Base-by-base conservation (phyloP, 805 yeast species). In the Ogataea sp. region DNA sequence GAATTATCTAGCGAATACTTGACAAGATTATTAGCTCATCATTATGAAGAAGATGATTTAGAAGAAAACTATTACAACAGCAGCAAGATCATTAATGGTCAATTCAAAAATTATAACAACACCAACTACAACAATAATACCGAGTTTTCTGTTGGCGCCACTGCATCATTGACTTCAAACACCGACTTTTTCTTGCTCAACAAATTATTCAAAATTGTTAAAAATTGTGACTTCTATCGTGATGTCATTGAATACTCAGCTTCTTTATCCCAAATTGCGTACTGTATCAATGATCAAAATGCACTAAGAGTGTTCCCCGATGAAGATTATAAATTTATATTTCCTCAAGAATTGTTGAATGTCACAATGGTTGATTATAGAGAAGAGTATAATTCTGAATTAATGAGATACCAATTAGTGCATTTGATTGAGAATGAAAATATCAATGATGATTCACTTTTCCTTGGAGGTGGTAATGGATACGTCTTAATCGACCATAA, bases 401-500 rank as follows among this genome's bases (percentile, higher is more conserved):
- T n/a, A n/a, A 6, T 20, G 10, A 34, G 37, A 16, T 34, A 25
- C 16, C 18, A 34, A 25, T 34, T 34, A 25, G 17, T 30, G 21
- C 6, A 28, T n/a, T 8, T 16, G 21, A 17, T 30, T 4, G 11
- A 30, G 6, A 30, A 43, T 26, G 37, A 37, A 3, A 36, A 39
- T 21, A 23, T 27, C 3, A 27, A 34, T 13, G 40, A 39, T 6
- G 24, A 41, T 13, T 31, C 38, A 15, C 20, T 20, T 26, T 39
- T 20, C 21, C 46, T 32, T 21, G 54, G 54, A 9, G 54, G 54
- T 21, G 55, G 55, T 6, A 47, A 48, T 21, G 52, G 53, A 2
- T 51, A 29, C 21, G 18, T 49, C 18, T 23, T 48, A 10, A 25
- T 49, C 17, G 53, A 51, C 24, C 52, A 49, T 32, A 36, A 38